Evolutionary conservation across 2,329 filamentous ascomycete species (phyloP).

Genomic region (Passalora sequoiae): DNA sequence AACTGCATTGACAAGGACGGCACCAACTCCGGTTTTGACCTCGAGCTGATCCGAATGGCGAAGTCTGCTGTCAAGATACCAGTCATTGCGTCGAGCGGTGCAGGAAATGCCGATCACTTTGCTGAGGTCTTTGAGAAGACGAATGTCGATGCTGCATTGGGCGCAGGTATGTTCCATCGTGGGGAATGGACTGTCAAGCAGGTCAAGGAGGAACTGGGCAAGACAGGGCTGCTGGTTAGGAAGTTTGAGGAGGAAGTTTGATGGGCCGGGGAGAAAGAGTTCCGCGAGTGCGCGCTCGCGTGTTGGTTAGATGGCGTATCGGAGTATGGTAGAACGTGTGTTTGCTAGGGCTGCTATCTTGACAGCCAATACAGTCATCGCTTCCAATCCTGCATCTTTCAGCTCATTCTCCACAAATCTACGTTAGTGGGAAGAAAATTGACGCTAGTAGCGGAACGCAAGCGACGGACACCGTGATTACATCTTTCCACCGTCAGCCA

Average conservation of each 20-base stretch:
- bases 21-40: conserved; percentile 87
- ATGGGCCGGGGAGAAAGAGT: neutral
- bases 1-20: conserved; percentile 98
- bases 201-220: conserved; percentile 76
- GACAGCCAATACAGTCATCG: too few relatives aligned
- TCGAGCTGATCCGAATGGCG: conserved; percentile 83
- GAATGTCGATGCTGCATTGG: conserved; percentile 82
- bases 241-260: conserved; percentile 60
- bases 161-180: conserved; percentile 95
- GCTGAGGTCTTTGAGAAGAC: conserved; percentile 84
- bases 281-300: too few relatives aligned
- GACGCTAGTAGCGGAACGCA: too few relatives aligned
- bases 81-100: conserved; percentile 90
- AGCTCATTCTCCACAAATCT: too few relatives aligned
- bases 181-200: conserved; percentile 91
- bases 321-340: too few relatives aligned
- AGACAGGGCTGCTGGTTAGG: conserved; percentile 70
- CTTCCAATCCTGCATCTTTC: too few relatives aligned
- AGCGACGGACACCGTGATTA: too few relatives aligned
- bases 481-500: too few relatives aligned
- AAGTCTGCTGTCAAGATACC: conserved; percentile 85
- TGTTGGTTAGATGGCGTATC: too few relatives aligned
- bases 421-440: too few relatives aligned
- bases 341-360: too few relatives aligned
- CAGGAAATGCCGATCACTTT: conserved; percentile 83